phyloP scores from a whole-genome alignment of 2,329 filamentous ascomycete species.

The Penicillium rolfsii region DNA sequence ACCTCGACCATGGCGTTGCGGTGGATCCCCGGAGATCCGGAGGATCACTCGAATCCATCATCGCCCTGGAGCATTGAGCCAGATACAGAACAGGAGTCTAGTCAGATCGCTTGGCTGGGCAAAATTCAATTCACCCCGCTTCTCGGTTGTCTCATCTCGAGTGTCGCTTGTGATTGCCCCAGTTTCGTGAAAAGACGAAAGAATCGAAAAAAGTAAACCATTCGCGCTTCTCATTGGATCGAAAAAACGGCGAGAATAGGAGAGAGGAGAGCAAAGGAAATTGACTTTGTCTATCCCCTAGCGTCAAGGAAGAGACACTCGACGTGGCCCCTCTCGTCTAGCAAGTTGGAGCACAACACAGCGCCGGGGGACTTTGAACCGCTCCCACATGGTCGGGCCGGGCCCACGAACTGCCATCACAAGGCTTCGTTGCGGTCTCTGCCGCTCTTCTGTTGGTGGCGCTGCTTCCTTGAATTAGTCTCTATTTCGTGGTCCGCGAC shows the following conservation, averaged over 20 bases:
- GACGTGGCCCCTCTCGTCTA: not conserved
- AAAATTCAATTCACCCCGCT: not conserved
- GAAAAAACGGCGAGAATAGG: conserved; percentile 1
- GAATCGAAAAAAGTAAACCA: not conserved
- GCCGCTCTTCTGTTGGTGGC: not conserved
- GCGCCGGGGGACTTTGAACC: not conserved
- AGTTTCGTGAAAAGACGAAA: conserved; percentile 6
- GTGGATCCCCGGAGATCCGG: conserved; percentile 27
- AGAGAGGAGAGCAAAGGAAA: not conserved
- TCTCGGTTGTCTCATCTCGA: conserved; percentile 9
- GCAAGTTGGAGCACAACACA: not conserved
- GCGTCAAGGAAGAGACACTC: not conserved
- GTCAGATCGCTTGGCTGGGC: not conserved
- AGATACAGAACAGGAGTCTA: not conserved
- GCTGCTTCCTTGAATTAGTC: not conserved
- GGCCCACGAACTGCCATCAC: not conserved
- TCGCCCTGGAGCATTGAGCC: not conserved
- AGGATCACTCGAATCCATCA: conserved; percentile 8
- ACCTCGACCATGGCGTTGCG: conserved; percentile 21
- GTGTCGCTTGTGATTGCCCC: conserved; percentile 8
- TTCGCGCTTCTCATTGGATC: conserved; percentile 4
- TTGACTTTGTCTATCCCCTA: not conserved
- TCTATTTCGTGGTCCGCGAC: not conserved
- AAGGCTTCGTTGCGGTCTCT: not conserved
- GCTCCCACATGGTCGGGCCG: not conserved